phyloP scores from a whole-genome alignment of 2,329 filamentous ascomycete species.

The Fusarium azukiicola region DNA sequence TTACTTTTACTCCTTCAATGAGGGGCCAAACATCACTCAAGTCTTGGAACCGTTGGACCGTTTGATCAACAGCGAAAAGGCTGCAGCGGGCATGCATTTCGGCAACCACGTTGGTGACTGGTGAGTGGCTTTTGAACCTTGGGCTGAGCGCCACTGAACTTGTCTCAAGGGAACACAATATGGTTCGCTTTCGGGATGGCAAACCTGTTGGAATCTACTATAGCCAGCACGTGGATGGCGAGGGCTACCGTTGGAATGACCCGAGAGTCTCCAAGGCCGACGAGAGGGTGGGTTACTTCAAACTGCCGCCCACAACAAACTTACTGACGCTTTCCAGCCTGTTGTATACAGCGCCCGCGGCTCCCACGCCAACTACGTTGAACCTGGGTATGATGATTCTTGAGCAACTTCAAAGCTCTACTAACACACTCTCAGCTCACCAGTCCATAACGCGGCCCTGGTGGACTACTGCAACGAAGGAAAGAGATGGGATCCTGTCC shows the following conservation, averaged over 20 bases:
- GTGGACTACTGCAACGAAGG: conserved; percentile 61
- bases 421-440: conserved; percentile 49
- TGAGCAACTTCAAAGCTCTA: rapidly evolving
- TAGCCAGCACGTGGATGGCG: conserved; percentile 54
- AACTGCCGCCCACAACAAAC: neutral
- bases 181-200: conserved; percentile 53
- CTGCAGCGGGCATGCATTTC: conserved; percentile 51
- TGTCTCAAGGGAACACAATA: conserved; percentile 51
- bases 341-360: conserved; percentile 60
- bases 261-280: conserved; percentile 46
- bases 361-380: conserved; percentile 61
- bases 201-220: conserved; percentile 55
- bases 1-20: conserved; percentile 61
- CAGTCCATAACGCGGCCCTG: conserved; percentile 58
- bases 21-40: conserved; percentile 58
- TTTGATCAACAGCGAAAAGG: conserved; percentile 39
- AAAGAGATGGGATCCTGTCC: conserved; percentile 59
- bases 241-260: conserved; percentile 56
- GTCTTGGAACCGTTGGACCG: conserved; percentile 56
- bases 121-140: conserved; percentile 24
- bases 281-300: conserved; percentile 51
- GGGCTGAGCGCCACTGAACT: conserved; percentile 19
- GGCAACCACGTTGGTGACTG: conserved; percentile 58
- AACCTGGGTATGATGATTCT: conserved; percentile 51
- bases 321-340: conserved; percentile 52